Percentiles rank a stretch among this genome's conserved stretches.
Evolutionary conservation across 192 early-diverging fungal genomes (phyloP).

Genomic region (Coemansia guatemalensis): DNA sequence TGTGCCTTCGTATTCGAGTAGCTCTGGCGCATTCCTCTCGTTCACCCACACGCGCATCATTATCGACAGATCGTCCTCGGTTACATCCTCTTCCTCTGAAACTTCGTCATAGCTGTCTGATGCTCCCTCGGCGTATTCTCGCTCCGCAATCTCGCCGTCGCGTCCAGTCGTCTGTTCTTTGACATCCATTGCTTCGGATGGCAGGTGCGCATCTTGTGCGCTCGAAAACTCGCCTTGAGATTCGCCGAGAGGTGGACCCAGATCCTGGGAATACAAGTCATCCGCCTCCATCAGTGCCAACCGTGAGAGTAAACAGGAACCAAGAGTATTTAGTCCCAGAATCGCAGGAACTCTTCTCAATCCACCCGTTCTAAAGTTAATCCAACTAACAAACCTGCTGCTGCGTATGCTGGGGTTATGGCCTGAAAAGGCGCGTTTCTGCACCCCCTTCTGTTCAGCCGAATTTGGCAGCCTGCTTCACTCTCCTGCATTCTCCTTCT

Average conservation of each 20-base stretch:
- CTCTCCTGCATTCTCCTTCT: constrained; percentile 5
- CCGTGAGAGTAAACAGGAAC: too few relatives aligned
- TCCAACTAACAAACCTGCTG: too few relatives aligned
- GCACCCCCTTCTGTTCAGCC: background rate
- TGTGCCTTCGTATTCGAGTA: constrained; percentile 41
- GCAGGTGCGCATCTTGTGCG: background rate
- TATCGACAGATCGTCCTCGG: constrained; percentile 33
- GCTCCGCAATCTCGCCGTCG: background rate
- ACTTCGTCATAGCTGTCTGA: background rate
- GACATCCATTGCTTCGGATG: constrained; percentile 6
- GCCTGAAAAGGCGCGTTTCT: too few relatives aligned
- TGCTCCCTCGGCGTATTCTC: background rate
- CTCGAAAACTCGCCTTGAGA: too few relatives aligned
- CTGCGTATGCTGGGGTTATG: too few relatives aligned
- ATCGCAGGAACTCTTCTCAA: too few relatives aligned
- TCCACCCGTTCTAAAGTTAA: too few relatives aligned
- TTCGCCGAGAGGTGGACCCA: too few relatives aligned
- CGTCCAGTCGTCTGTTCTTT: background rate
- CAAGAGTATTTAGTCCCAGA: too few relatives aligned
- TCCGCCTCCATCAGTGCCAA: too few relatives aligned
- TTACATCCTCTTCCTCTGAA: constrained; percentile 13
- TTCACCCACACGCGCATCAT: constrained; percentile 40
- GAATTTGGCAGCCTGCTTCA: background rate
- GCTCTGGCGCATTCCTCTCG: constrained; percentile 37
- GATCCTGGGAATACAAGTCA: too few relatives aligned